Percentiles rank a stretch among this genome's conserved stretches.
Evolutionary conservation across 2,329 filamentous ascomycete species (phyloP).

Genomic region (Monosporascus sp.): DNA sequence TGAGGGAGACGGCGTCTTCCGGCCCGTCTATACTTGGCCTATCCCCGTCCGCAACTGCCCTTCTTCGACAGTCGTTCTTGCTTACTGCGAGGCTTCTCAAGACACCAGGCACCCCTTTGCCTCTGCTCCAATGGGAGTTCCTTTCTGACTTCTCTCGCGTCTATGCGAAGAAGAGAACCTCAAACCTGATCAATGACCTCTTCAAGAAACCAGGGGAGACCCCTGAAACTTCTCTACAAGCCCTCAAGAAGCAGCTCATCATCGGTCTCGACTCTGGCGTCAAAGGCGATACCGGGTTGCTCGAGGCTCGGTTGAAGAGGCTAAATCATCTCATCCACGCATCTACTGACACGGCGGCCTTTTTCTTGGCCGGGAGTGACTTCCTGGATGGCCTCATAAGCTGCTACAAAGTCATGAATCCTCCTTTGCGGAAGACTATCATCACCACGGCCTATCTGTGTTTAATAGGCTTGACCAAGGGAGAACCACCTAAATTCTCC

Average conservation of each 20-base stretch:
- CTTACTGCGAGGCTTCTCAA: constrained; percentile 55
- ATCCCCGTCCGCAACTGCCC: constrained; percentile 29
- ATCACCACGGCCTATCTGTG: constrained; percentile 72
- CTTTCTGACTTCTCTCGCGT: constrained; percentile 62
- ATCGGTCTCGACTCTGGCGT: constrained; percentile 57
- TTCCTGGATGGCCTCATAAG: constrained; percentile 71
- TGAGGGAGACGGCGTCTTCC: constrained; percentile 45
- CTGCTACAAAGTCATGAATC: constrained; percentile 61
- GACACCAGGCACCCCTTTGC: constrained; percentile 34
- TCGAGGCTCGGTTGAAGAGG: constrained; percentile 49
- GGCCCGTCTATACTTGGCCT: constrained; percentile 30
- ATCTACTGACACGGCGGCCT: constrained; percentile 50
- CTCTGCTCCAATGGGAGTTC: constrained; percentile 59
- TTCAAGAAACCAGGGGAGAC: constrained; percentile 45
- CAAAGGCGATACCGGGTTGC: constrained; percentile 46
- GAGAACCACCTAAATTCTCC: constrained; percentile 63
- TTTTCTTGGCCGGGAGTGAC: constrained; percentile 80
- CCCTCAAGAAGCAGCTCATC: constrained; percentile 58
- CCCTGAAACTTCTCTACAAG: constrained; percentile 51
- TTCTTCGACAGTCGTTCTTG: constrained; percentile 62
- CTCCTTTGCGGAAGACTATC: constrained; percentile 59
- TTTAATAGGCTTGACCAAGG: constrained; percentile 64
- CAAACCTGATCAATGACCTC: constrained; percentile 43
- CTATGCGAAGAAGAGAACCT: constrained; percentile 59
- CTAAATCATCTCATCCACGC: constrained; percentile 60